phyloP scores from a whole-genome alignment of 345 rosid genomes.

The Citrus glauca region DNA sequence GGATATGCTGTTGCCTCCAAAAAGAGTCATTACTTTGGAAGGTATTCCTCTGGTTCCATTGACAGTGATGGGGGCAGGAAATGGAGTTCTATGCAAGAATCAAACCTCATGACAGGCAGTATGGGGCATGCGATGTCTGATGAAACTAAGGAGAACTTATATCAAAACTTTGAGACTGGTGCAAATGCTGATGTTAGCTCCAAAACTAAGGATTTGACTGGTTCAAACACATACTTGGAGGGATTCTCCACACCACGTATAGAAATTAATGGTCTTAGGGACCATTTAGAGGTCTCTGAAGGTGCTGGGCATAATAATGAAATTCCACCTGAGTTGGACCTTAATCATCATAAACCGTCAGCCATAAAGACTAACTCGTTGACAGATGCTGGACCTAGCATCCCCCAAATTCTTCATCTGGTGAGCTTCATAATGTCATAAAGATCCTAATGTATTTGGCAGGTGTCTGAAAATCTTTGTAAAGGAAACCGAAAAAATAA shows the following conservation, averaged over 20 bases:
- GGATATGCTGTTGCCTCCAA: slow-evolving; percentile 63
- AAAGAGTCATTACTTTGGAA: slow-evolving; percentile 69
- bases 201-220: slow-evolving; percentile 45
- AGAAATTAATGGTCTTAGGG: slow-evolving; percentile 53
- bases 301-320: slow-evolving; percentile 37
- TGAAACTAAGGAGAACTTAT: slow-evolving; percentile 65
- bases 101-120: slow-evolving; percentile 38
- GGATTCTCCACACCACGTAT: slow-evolving; percentile 42
- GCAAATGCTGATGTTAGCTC: slow-evolving; percentile 42
- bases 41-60: slow-evolving; percentile 75
- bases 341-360: slow-evolving; percentile 43
- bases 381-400: slow-evolving; percentile 76
- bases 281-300: slow-evolving; percentile 32
- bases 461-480: neutral
- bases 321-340: slow-evolving; percentile 39
- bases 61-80: slow-evolving; percentile 82
- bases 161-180: slow-evolving; percentile 57
- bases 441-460: neutral
- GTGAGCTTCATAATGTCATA: slow-evolving; percentile 37
- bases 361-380: slow-evolving; percentile 48
- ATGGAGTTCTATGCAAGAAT: slow-evolving; percentile 83
- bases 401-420: slow-evolving; percentile 95
- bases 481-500: neutral
- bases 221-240: slow-evolving; percentile 35
- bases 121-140: slow-evolving; percentile 46